Base-by-base conservation (phyloP, 192 early-diverging fungal species). In the Spizellomyces punctatus region DNA sequence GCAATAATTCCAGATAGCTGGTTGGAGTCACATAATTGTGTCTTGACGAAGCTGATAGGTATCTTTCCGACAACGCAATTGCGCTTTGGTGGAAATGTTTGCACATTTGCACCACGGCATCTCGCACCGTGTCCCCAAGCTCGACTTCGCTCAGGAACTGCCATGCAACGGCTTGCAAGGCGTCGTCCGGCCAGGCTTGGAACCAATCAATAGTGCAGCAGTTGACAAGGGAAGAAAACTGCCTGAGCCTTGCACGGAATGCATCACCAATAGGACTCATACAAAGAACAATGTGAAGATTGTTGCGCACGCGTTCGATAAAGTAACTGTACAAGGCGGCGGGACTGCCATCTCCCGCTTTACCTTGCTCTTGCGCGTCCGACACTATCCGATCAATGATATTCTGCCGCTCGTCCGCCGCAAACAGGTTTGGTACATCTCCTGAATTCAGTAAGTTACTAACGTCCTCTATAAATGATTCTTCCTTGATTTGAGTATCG, bases 131-230 rank as follows among this genome's bases (percentile, higher is more conserved):
- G 10, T 77, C 79, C 27, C 55, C 72, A 21, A 84, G 65, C 12
- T 88, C 85, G 17, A 84, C 61, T 8, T 88, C 87, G 55, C 65
- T 67, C 21, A 89, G 77, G 66, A 86, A 89, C 62, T 88, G 79
- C 59, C 80, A 74, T 4, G 87, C 87, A 21, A 89, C 87, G 16
- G 85, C 85, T 67, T 85, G 82, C 52, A 89, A 57, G 0, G 87
- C 87, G 71, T 89, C 87, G 72, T 88, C 83, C 16, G 87, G 87
- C 87, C 87, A 89, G 21, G 83, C 83, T 64, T 88, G 86, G 77
- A 88, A 89, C 84, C 86, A 89, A 66, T 89, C 86, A 63, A 89
- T 89, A 0, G 87, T 89, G 63, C 86, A 88, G 71, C 87, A 89
- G 62, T 89, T 89, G 57, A 88, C 84, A 61, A 89, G 73, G 6